Conservation (phyloP, 2,329 filamentous ascomycete genomes). For the Hypoxylon sp. region DNA sequence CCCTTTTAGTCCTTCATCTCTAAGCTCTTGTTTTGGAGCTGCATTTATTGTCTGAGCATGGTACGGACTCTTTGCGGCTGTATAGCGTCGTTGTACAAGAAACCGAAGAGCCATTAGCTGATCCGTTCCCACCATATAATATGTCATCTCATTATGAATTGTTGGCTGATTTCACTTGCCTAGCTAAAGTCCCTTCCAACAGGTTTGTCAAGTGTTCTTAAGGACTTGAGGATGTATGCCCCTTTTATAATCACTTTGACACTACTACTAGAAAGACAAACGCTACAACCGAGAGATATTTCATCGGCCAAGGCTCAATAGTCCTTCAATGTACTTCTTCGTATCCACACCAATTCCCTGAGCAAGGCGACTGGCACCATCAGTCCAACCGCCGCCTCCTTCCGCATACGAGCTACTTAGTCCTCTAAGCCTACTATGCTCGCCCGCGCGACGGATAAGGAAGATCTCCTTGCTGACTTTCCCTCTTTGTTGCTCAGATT, state of each 20-base stretch:
- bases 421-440: constrained; percentile 61
- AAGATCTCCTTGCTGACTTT: constrained; percentile 71
- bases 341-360: constrained; percentile 85
- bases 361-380: constrained; percentile 72
- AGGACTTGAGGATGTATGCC: neutral
- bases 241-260: neutral
- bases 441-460: constrained; percentile 71
- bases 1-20: neutral
- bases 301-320: constrained; percentile 70
- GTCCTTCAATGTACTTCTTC: constrained; percentile 78
- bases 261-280: constrained; percentile 3
- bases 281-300: neutral
- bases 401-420: constrained; percentile 56
- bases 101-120: neutral
- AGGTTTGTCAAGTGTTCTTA: neutral
- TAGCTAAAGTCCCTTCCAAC: neutral
- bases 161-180: neutral
- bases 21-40: neutral
- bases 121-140: neutral
- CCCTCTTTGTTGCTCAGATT: constrained; percentile 32
- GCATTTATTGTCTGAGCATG: neutral
- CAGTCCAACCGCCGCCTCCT: constrained; percentile 62
- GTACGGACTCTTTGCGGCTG: neutral
- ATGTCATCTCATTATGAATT: neutral
- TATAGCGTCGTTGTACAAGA: no score